Percentiles rank a stretch among this genome's conserved stretches.
Evolutionary conservation across 345 rosid genomes (phyloP).

Genomic region (sweet orange (Citrus sinensis)): DVS_A1.0 CM039162.1:27868001-27868500

Average conservation of each 20-base stretch:
- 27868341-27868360: constrained; percentile 68
- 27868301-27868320: constrained; percentile 73
- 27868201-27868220: constrained; percentile 72
- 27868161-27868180: constrained; percentile 24
- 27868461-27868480: constrained; percentile 79
- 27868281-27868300: constrained; percentile 85
- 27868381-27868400: constrained; percentile 82
- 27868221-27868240: constrained; percentile 95
- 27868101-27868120: constrained; percentile 11
- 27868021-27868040: constrained; percentile 4
- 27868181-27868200: constrained; percentile 8
- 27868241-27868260: constrained; percentile 90
- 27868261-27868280: constrained; percentile 80
- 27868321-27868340: constrained; percentile 47
- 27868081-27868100: constrained; percentile 7
- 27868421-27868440: constrained; percentile 86
- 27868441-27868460: constrained; percentile 88
- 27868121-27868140: background rate
- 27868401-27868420: constrained; percentile 72
- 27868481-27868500: constrained; percentile 94
- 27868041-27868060: constrained; percentile 16
- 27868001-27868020: too few species aligned
- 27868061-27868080: constrained; percentile 21
- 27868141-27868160: constrained; percentile 35
- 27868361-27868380: constrained; percentile 61